These are phyloP conservation scores for Macrolepiota dolichaula DNA, from an alignment of 768 basidiomycete species.

Conservation along the genomic window DNA sequence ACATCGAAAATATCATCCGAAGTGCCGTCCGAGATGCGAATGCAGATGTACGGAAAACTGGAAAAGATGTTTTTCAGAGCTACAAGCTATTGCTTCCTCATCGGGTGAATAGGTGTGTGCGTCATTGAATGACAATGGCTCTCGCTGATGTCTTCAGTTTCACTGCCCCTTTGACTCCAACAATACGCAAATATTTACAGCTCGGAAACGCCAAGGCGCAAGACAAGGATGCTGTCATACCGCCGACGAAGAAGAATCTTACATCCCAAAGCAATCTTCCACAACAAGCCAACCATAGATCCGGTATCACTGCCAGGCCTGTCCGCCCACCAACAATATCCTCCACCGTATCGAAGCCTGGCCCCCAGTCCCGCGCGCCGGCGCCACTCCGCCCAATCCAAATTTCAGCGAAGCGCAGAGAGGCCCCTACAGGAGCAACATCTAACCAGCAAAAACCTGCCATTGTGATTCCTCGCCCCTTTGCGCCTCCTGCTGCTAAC, in stretches of 20 bases:
- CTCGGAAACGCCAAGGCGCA: conserved; percentile 23
- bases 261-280: neutral
- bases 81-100: conserved; percentile 69
- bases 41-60: conserved; percentile 69
- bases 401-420: neutral
- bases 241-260: conserved; percentile 2
- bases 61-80: conserved; percentile 70
- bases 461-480: neutral
- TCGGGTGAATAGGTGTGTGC: conserved; percentile 57
- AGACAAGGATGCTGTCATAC: conserved; percentile 14
- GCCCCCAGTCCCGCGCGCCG: neutral
- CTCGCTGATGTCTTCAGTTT: conserved; percentile 45
- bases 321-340: neutral
- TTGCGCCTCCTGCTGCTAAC: neutral
- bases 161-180: conserved; percentile 68
- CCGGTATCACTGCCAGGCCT: neutral
- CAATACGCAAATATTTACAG: conserved; percentile 72
- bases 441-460: neutral
- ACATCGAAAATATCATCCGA: conserved; percentile 71
- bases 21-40: conserved; percentile 67
- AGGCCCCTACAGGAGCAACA: neutral
- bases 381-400: neutral
- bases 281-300: neutral
- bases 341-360: neutral
- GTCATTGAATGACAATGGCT: neutral